Evolutionary conservation across 2,329 filamentous ascomycete species (phyloP).

Genomic region (Colletotrichum tropicale): DNA sequence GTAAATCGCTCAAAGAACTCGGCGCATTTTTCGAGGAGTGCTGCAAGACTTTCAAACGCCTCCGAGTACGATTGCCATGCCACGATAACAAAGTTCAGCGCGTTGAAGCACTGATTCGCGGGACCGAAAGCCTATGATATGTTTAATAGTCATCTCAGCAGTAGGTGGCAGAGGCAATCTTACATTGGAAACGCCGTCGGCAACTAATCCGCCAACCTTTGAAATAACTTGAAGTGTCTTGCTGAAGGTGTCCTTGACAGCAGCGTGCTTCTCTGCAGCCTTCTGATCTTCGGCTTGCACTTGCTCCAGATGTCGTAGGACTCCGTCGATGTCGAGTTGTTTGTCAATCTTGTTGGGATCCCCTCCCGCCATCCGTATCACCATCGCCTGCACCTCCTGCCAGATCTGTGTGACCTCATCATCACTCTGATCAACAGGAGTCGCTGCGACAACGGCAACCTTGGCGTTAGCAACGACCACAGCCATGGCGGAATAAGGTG

Average conservation of each 20-base stretch:
- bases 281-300: constrained; percentile 28
- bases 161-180: not conserved
- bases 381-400: constrained; percentile 34
- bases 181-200: constrained; percentile 29
- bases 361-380: constrained; percentile 34
- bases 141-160: not conserved
- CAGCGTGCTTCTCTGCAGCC: constrained; percentile 30
- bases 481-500: not conserved
- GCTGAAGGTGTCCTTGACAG: constrained; percentile 29
- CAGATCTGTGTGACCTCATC: constrained; percentile 34
- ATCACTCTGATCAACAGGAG: not conserved
- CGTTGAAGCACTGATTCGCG: constrained; percentile 36
- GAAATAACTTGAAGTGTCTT: constrained; percentile 36
- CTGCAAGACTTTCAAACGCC: constrained; percentile 35
- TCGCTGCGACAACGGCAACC: not conserved
- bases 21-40: constrained; percentile 34
- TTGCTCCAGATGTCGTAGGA: constrained; percentile 29
- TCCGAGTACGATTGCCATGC: constrained; percentile 39
- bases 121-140: constrained; percentile 34
- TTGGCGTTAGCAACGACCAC: not conserved
- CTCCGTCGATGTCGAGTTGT: constrained; percentile 30
- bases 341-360: constrained; percentile 28
- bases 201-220: constrained; percentile 36
- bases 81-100: constrained; percentile 38
- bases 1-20: constrained; percentile 36